Conservation (phyloP, 116 monocot genomes). For the Posidonia oceanica region DNA sequence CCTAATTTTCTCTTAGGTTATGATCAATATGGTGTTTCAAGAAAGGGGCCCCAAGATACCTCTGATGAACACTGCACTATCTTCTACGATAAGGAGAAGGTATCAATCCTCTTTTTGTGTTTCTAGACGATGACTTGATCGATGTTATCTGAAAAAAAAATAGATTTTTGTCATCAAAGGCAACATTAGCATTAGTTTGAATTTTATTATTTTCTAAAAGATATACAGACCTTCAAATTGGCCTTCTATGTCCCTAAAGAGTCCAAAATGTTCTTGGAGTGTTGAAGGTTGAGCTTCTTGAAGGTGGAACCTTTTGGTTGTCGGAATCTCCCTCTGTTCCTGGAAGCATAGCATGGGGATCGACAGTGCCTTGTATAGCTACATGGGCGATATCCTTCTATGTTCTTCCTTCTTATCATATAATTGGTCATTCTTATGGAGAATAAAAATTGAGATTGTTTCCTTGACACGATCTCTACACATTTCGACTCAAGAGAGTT, state of each 20-base stretch:
- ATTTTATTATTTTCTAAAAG: no score
- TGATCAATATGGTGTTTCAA: slow-evolving; percentile 81
- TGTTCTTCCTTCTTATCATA: not conserved
- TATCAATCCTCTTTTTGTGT: slow-evolving; percentile 1
- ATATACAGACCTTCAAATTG: no score
- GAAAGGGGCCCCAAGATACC: slow-evolving; percentile 65
- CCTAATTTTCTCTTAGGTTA: slow-evolving; percentile 34
- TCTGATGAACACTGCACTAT: slow-evolving; percentile 90
- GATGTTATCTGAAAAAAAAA: no score
- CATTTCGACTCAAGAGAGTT: slow-evolving; percentile 90
- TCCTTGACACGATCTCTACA: slow-evolving; percentile 76
- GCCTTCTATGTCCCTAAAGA: no score
- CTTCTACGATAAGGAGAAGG: slow-evolving; percentile 88
- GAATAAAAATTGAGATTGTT: slow-evolving; percentile 5
- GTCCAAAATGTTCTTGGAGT: not conserved
- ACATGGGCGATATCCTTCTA: slow-evolving; percentile 98
- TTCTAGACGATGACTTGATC: no score
- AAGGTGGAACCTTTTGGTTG: slow-evolving; percentile 98
- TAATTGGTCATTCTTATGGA: not conserved
- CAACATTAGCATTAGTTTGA: no score
- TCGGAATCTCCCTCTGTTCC: slow-evolving; percentile 97
- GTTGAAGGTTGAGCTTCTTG: slow-evolving; percentile 83
- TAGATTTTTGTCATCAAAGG: no score
- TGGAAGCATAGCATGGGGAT: slow-evolving; percentile 90
- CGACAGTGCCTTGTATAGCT: slow-evolving; percentile 74